phyloP scores from a whole-genome alignment of 2,329 filamentous ascomycete species.

The Escovopsis weberi region DNA sequence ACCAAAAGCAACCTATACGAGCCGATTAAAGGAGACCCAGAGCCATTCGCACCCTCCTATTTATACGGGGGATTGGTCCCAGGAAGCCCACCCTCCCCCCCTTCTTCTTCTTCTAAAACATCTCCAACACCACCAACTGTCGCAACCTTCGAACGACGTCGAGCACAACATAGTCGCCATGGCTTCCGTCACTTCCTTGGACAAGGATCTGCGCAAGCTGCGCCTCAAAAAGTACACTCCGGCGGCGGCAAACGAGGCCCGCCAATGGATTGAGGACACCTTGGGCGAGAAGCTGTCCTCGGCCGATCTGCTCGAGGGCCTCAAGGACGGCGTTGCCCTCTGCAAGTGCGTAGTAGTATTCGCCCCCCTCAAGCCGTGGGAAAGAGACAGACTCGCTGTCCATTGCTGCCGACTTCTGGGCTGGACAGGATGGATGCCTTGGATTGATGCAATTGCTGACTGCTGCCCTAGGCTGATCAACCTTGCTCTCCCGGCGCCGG shows the following conservation, averaged over 20 bases:
- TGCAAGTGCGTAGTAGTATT: conserved; percentile 55
- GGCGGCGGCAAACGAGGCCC: conserved; percentile 72
- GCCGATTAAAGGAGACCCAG: too few relatives aligned
- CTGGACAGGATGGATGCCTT: too few relatives aligned
- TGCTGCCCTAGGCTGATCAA: conserved; percentile 55
- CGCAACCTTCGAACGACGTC: too few relatives aligned
- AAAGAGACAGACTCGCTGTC: too few relatives aligned
- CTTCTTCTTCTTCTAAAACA: too few relatives aligned
- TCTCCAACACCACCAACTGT: too few relatives aligned
- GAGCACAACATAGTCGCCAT: conserved; percentile 30
- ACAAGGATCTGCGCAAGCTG: conserved; percentile 89
- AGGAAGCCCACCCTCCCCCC: too few relatives aligned
- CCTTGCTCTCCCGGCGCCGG: conserved; percentile 58
- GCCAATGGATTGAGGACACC: conserved; percentile 70
- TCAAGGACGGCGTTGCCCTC: conserved; percentile 83
- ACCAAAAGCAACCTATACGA: too few relatives aligned
- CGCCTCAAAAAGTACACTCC: conserved; percentile 89
- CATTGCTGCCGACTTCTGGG: too few relatives aligned
- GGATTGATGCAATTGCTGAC: conserved; percentile 1
- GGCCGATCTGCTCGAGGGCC: conserved; percentile 65
- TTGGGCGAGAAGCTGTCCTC: conserved; percentile 59
- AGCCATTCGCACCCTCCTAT: too few relatives aligned
- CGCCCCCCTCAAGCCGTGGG: too few relatives aligned
- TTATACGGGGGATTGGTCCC: too few relatives aligned
- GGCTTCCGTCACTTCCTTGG: conserved; percentile 86